Base-by-base conservation (phyloP, 805 yeast species). In the Phaffomyces thermotolerans region DNA sequence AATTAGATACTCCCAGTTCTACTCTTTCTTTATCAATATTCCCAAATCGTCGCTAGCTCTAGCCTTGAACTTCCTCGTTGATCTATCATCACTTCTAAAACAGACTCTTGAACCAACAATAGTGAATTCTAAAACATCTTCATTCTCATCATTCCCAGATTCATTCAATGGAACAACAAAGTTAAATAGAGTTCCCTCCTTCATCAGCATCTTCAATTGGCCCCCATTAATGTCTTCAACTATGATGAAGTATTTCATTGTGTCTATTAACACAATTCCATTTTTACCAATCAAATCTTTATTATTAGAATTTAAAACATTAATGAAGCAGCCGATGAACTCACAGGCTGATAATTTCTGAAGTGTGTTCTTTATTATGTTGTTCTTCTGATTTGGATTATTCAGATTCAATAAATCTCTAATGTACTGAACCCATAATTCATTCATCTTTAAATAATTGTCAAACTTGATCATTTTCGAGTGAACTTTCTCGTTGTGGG, bases 231-330 rank as follows among this genome's bases (percentile, higher is more conserved):
- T 46, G 4, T 58, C 57, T 1, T 79, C 73, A 12, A 80, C 79
- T 38, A 88, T 55, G 3, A 86, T 72, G 56, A 86, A 82, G 47
- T 75, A 73, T 51, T 79, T 78, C 58, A 84, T 88, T 8, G 91
- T 75, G 58, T 89, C 97, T 84, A 93, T 85, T 2, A 86, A 65
- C 2, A 89, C 85, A 6, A 89, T 84, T 0, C 97, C 97, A 33
- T 67, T 51, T 29, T 72, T 53, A 0, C 93, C 95, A 8, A 81
- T 69, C 43, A 76, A 56, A 40, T 76, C 72, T 6, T 70, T 65
- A 53, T 81, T 83, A 18, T 65, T 63, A n/a, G 86, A 69, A 38
- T 76, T 73, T 3, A 69, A 53, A 0, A 89, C 89, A 13, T 69
- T 69, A 13, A 88, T 45, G 35, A 62, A 59, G n/a, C 93, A 76